Base-by-base conservation (phyloP, 1,284 basidiomycete genomes). In the Agaricales sp. region DNA sequence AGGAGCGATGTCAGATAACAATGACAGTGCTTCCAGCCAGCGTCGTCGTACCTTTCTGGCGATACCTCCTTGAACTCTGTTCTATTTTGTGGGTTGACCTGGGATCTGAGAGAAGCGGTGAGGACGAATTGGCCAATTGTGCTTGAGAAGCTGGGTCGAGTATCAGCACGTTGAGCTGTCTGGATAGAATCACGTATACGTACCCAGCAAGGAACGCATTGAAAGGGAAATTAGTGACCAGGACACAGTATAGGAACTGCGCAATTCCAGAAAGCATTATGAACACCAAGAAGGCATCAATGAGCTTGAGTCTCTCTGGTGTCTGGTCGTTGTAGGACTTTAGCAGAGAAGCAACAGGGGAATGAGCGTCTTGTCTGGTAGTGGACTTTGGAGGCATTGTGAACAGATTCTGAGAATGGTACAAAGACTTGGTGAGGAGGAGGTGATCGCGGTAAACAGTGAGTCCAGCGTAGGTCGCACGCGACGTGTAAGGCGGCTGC, bases 71-170 rank as follows among this genome's bases (percentile, higher is more conserved):
- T 90, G 72, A 92, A 95, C 59, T 89, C 80, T 21, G 70, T 59
- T 55, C 77, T 75, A 66, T 92, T 94, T 51, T 80, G 75, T 8
- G 90, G 90, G 64, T 97, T 91, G 49, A 94, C 87, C 70, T 99
- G 95, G 4, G 87, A 81, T 41, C 95, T 81, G 51, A 99, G 69
- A 19, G 92, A 92, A 16, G 94, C 93, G 13, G 92, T 82, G 52
- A 99, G 74, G 47, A 98, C 93, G 64, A 99, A 99, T 64, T 99
- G 96, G 22, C 95, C 95, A 35, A 98, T 88, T 11, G 87, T 88
- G 58, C 93, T 91, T 23, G 85, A 74, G 64, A 99, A 99, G 25
- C 95, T 98, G 58, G 14, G 16, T n/a, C n/a, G n/a, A n/a, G n/a
- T n/a, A n/a, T n/a, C 18, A 11, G 30, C n/a, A 45, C 37, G 19